phyloP scores from a whole-genome alignment of 805 yeast species.

The Ogataea henricii region DNA sequence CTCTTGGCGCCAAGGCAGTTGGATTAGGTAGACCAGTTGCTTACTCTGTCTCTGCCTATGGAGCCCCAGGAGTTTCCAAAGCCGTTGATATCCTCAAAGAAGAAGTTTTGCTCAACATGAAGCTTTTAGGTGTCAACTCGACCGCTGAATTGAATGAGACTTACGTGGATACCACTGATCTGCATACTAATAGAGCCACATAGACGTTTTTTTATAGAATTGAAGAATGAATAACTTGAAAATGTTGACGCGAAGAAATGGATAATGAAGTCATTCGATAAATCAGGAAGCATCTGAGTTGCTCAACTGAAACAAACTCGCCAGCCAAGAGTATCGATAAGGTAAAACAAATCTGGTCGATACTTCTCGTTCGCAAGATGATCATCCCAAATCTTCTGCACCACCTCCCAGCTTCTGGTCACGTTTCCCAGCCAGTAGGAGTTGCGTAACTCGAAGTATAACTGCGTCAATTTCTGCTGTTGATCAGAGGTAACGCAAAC shows the following conservation, averaged over 20 bases:
- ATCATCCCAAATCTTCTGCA: neutral
- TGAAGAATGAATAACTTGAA: neutral
- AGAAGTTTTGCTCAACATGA: conserved; percentile 68
- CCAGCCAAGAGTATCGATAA: neutral
- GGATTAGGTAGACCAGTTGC: conserved; percentile 36
- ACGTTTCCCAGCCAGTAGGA: conserved; percentile 1
- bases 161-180: conserved; percentile 9
- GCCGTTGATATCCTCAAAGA: conserved; percentile 56
- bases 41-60: conserved; percentile 13
- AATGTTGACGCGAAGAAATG: neutral
- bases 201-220: conserved; percentile 4
- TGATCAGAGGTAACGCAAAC: neutral
- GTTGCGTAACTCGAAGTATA: neutral
- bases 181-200: conserved; percentile 5
- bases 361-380: neutral
- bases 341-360: neutral
- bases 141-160: conserved; percentile 6
- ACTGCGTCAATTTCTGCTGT: neutral
- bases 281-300: no score
- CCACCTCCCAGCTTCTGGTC: neutral
- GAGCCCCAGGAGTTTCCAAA: conserved; percentile 47
- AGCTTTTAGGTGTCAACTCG: conserved; percentile 52
- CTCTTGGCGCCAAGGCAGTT: conserved; percentile 41
- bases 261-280: no score
- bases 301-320: neutral